phyloP scores from a whole-genome alignment of 2,329 filamentous ascomycete species.

The Metarhizium guizhouense region DNA sequence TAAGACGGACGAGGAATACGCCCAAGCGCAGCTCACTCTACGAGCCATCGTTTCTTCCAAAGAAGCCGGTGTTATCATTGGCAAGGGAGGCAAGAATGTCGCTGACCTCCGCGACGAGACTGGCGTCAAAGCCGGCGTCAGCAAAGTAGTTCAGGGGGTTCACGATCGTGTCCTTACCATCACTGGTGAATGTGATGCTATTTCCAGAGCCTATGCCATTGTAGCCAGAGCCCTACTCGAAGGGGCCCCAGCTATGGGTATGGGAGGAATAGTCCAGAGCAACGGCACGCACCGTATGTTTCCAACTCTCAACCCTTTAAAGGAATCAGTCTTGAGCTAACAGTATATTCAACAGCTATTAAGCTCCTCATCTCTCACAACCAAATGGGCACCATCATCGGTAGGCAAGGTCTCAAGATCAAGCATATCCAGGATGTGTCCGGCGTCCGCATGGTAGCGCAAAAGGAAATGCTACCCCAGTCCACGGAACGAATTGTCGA shows the following conservation, averaged over 20 bases:
- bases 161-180: conserved; percentile 96
- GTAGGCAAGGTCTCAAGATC: conserved; percentile 92
- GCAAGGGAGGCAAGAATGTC: conserved; percentile 97
- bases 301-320: background rate
- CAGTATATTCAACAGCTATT: conserved; percentile 56
- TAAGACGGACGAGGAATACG: conserved; percentile 96
- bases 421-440: conserved; percentile 98
- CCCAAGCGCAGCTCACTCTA: conserved; percentile 82
- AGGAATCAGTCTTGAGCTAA: background rate
- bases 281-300: conserved; percentile 84
- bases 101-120: conserved; percentile 95
- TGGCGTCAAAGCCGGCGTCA: conserved; percentile 94
- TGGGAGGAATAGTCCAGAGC: conserved; percentile 81
- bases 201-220: conserved; percentile 86
- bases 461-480: conserved; percentile 99
- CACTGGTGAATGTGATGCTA: conserved; percentile 78
- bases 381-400: conserved; percentile 99
- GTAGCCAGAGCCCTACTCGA: conserved; percentile 88
- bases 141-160: conserved; percentile 96
- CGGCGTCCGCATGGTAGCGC: conserved; percentile 96
- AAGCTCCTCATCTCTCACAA: conserved; percentile 98
- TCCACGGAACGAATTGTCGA: conserved; percentile 98
- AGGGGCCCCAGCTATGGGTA: conserved; percentile 88
- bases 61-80: conserved; percentile 97
- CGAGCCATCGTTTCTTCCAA: conserved; percentile 98